These are phyloP conservation scores for Vicia villosa DNA, from an alignment of 306 rosid genomes.

Conservation along the genomic window DNA sequence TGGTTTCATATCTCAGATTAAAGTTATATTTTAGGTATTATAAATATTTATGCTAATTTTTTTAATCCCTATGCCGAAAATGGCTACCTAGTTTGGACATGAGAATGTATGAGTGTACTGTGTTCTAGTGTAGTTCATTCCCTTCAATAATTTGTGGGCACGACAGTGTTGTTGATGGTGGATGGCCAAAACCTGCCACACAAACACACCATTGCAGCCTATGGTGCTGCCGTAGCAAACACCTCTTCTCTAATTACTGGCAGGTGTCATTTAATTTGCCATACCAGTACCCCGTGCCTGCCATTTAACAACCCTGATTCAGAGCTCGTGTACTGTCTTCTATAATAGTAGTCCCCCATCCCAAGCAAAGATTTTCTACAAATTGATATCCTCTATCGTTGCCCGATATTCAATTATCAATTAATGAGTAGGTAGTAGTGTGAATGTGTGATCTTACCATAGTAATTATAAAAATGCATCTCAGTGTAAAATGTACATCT, in stretches of 20 bases:
- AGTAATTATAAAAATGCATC: neutral
- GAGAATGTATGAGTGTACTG: slow-evolving; percentile 4
- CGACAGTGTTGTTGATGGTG: neutral
- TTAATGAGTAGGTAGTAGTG: neutral
- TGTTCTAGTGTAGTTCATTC: neutral
- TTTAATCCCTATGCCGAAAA: neutral
- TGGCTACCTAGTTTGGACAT: neutral
- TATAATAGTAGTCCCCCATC: neutral
- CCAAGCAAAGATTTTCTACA: neutral
- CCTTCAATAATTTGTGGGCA: neutral
- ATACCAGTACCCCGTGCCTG: neutral
- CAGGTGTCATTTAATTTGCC: neutral
- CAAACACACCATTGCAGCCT: neutral
- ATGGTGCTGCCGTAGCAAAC: neutral
- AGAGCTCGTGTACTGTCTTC: neutral
- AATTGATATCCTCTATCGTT: neutral
- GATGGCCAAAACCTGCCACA: neutral
- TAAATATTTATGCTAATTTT: neutral
- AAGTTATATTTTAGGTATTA: neutral
- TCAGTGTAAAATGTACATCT: slow-evolving; percentile 5
- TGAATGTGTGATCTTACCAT: neutral
- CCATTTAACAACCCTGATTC: neutral
- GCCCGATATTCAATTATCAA: neutral
- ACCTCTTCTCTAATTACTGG: neutral
- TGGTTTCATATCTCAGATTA: slow-evolving; percentile 21